A percentile compares a stretch with the other conserved stretches of the same genome.
phyloP scores from a whole-genome alignment of 805 yeast genomes.

The Zygosaccharomyces pseudorouxii region DNA sequence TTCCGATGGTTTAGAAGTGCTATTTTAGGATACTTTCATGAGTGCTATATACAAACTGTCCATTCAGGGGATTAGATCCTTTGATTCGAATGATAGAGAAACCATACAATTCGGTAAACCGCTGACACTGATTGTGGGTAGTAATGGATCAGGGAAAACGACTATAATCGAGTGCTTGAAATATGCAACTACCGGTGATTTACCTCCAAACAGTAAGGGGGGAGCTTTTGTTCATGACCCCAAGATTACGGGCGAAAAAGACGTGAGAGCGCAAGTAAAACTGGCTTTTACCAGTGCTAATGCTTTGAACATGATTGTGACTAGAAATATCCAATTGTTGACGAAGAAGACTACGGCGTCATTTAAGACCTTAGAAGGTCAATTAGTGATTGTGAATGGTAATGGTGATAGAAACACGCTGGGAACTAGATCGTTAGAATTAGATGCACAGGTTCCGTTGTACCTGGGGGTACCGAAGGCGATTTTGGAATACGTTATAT shows the following conservation, averaged over 20 bases:
- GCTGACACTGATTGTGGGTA: slow-evolving; percentile 88
- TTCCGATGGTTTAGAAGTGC: neutral
- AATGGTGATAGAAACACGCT: slow-evolving; percentile 68
- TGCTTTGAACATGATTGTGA: slow-evolving; percentile 75
- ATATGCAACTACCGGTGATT: slow-evolving; percentile 91
- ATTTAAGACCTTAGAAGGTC: slow-evolving; percentile 90
- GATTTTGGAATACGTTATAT: slow-evolving; percentile 83
- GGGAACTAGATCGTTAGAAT: slow-evolving; percentile 76
- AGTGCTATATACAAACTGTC: slow-evolving; percentile 54
- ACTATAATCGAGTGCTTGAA: slow-evolving; percentile 91
- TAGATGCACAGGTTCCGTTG: slow-evolving; percentile 75
- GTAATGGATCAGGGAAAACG: slow-evolving; percentile 95
- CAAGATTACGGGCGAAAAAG: slow-evolving; percentile 64
- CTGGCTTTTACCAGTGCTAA: slow-evolving; percentile 73
- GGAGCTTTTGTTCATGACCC: slow-evolving; percentile 98
- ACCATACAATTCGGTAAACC: slow-evolving; percentile 88
- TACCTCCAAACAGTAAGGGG: slow-evolving; percentile 93
- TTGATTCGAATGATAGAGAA: slow-evolving; percentile 78
- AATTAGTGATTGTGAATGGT: slow-evolving; percentile 56
- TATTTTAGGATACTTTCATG: slow-evolving; percentile 22
- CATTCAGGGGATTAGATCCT: slow-evolving; percentile 86
- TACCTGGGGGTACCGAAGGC: slow-evolving; percentile 86
- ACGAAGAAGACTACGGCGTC: slow-evolving; percentile 59
- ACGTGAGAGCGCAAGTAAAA: slow-evolving; percentile 85
- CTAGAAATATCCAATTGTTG: slow-evolving; percentile 75